Evolutionary conservation across 805 yeast genomes (phyloP), one percentile per base, ranked within the genome.

Genomic region (Tanozyma kutaoensis): DNA sequence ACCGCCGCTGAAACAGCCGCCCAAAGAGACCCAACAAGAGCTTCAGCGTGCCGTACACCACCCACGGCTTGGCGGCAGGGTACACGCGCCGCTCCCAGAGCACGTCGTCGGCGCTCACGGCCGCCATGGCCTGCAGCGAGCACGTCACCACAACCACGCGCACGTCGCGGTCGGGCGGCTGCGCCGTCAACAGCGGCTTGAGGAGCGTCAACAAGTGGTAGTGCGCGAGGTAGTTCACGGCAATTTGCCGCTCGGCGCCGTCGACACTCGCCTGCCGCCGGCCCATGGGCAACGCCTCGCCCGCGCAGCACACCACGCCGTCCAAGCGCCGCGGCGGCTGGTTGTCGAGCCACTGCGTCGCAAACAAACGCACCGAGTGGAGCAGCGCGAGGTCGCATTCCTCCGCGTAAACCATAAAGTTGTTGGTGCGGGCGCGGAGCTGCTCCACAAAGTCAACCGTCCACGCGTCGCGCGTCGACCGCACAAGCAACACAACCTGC

Each of bases 81-180:
- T 81, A 88, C 29, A 69, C 46, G 22, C 55, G 62, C 2, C 52
- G 36, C 29, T 65, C 66, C 75, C 79, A 77, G 27, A 81, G 58
- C 14, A 85, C 61, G 32, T 58, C 65, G 43, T 78, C 84, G 10
- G 57, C 51, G 31, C 77, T 75, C 12, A 88, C 43, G 10, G 63
- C 64, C 2, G 81, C 96, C 51, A 80, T 44, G 2, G 82, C 69
- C 36, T 82, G 91, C 8, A 84, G 58, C 34, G 79, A 54, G 51
- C 98, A 91, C 1, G 84, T 66, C 0, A 86, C 68, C n/a, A 84
- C 38, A 3, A 91, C 47, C 4, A 91, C 69, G 24, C 96, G 60
- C 3, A 91, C 95, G 43, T 86, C 97, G 37, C 99, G 66, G 50
- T 86, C 97, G 0, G 95, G 82, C 3, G 96, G 93, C 54, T 91